Conservation (phyloP, 352 stramenopile genomes). For the Phytophthora hibernalis region DNA sequence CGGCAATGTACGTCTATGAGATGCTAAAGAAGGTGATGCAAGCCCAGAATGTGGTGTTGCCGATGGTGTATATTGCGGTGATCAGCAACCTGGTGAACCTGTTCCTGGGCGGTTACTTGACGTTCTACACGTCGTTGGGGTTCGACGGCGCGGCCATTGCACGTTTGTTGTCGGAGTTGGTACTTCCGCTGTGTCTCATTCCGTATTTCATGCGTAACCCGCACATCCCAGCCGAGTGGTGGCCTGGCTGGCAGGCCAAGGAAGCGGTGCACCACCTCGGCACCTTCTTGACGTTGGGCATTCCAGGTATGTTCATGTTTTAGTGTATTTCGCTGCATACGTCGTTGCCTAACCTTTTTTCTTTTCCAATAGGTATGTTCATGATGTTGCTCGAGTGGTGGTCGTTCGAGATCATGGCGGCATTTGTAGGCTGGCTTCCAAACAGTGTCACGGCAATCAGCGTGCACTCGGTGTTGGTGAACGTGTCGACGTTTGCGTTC, state of each 20-base stretch:
- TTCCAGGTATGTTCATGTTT: constrained; percentile 64
- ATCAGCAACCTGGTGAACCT: constrained; percentile 85
- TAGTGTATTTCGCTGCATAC: neutral
- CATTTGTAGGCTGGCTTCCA: constrained; percentile 65
- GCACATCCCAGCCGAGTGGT: constrained; percentile 54
- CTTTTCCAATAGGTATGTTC: constrained; percentile 47
- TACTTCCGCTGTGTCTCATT: constrained; percentile 62
- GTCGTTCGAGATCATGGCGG: constrained; percentile 84
- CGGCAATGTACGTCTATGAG: constrained; percentile 88
- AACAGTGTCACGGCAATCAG: constrained; percentile 73
- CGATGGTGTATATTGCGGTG: constrained; percentile 85
- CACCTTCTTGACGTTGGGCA: constrained; percentile 72
- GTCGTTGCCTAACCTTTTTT: neutral
- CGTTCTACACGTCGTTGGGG: constrained; percentile 79
- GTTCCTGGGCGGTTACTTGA: constrained; percentile 73
- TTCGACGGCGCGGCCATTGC: constrained; percentile 86
- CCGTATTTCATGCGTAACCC: constrained; percentile 72
- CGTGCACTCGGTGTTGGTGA: constrained; percentile 77
- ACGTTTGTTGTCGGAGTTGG: constrained; percentile 61
- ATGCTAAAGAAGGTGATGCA: constrained; percentile 87
- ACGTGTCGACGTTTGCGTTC: constrained; percentile 69
- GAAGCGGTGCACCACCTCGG: constrained; percentile 58
- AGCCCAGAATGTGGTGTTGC: constrained; percentile 85
- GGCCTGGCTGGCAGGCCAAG: constrained; percentile 69
- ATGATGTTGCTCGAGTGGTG: constrained; percentile 86